Evolutionary conservation across 2,329 filamentous ascomycete genomes (phyloP), one percentile per base, ranked within the genome.

Genomic region (Botrytis medusae): DNA sequence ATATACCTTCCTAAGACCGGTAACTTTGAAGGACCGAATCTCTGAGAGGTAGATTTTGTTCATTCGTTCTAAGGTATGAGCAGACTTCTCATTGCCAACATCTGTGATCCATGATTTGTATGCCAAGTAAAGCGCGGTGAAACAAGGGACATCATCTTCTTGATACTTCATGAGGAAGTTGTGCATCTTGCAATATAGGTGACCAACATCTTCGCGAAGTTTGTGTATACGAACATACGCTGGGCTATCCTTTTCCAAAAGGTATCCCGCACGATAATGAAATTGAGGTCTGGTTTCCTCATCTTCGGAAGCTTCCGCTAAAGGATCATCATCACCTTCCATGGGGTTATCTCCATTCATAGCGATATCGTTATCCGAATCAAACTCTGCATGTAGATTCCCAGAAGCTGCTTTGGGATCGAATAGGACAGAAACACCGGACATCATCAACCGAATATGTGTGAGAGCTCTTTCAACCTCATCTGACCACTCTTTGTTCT

Each of bases 401-500:
- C 87, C 86, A 14, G 92, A 91, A 6, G 91, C 90, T 29, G 90
- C 89, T 78, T 90, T 88, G 1, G 94, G 91, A 79, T 98, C 94
- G 80, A 99, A 98, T 18, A 99, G 86, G 1, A 93, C 91, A 12
- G 95, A 95, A 73, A 97, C 91, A 71, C 96, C 96, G 4, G 95
- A 97, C 40, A 97, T 90, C 62, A 97, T 90, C n/a, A 99, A 87
- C 44, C 95, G 88, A 22, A 99, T 86, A 69, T 98, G 91, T 20
- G 95, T 93, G 73, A 99, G 87, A 77, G 97, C 94, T 72, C 96
- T 87, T 2, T 94, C 95, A 42, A 98, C 92, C 81, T 99, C 97
- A 81, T 99, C 96, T 0, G 95, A 98, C 96, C 96, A 99, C 79
- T 98, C 95, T 83, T 98, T 99, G 78, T 97, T 97, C 81, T 95